Percentiles rank a stretch among this genome's conserved stretches.
These are phyloP conservation scores for Saccharomycopsis babjevae DNA, from an alignment of 805 yeast genomes.

Conservation along the genomic window DNA sequence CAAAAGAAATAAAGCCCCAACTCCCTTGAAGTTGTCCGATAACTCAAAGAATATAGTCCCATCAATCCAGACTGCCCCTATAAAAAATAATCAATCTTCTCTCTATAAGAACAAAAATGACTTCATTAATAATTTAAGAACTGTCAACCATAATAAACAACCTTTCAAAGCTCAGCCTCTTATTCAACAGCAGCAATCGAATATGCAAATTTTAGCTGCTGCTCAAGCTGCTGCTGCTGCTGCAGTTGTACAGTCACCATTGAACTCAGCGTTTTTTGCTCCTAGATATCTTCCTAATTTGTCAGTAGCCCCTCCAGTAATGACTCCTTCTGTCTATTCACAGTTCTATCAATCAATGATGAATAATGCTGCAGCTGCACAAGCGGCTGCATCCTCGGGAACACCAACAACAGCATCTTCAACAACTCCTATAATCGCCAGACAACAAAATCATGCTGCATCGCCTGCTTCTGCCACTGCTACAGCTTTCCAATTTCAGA, in stretches of 20 bases:
- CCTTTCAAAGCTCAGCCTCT: background rate
- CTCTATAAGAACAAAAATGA: background rate
- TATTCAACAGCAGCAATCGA: background rate
- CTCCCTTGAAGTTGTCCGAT: conserved; percentile 23
- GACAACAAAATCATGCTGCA: background rate
- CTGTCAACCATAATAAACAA: background rate
- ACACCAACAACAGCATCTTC: background rate
- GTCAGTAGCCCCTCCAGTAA: conserved; percentile 6
- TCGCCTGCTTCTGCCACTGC: background rate
- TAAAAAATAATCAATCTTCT: conserved; percentile 14
- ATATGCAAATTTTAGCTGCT: conserved; percentile 2
- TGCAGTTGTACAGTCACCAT: conserved; percentile 17
- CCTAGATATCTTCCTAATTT: conserved; percentile 17
- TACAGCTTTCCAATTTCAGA: background rate
- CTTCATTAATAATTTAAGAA: conserved; percentile 2
- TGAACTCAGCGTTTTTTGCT: conserved; percentile 12
- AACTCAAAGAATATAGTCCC: conserved; percentile 20
- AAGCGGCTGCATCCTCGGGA: background rate
- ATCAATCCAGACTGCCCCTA: conserved; percentile 27
- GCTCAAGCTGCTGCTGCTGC: conserved; percentile 11
- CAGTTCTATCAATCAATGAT: conserved; percentile 13
- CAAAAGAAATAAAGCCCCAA: conserved; percentile 24
- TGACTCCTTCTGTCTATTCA: conserved; percentile 10
- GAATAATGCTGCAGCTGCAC: background rate
- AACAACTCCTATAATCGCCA: background rate